phyloP scores from a whole-genome alignment of 495 filamentous ascomycete genomes.

The Staphylotrichum tortipilum region DNA sequence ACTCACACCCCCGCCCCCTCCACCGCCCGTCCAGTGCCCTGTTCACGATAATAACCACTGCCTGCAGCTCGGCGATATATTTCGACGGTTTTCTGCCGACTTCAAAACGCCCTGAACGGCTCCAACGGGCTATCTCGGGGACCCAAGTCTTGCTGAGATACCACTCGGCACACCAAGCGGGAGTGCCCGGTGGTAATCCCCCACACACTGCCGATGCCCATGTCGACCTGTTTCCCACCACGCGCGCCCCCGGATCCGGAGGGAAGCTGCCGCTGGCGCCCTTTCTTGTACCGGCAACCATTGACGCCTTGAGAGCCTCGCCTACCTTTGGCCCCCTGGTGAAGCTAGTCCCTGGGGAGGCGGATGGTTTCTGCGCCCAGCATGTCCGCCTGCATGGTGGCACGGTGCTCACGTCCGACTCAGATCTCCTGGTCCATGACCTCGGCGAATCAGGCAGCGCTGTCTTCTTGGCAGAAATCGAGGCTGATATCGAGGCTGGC shows the following conservation, averaged over 20 bases:
- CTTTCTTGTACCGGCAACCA: constrained; percentile 60
- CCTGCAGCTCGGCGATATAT: constrained; percentile 50
- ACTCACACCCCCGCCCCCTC: too few relatives aligned
- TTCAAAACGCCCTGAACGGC: constrained; percentile 22
- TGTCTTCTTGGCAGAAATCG: constrained; percentile 48
- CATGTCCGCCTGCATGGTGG: constrained; percentile 43
- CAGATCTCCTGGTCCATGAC: constrained; percentile 64
- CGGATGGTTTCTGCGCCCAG: constrained; percentile 58
- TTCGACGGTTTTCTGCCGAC: constrained; percentile 69
- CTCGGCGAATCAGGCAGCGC: constrained; percentile 50
- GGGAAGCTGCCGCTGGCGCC: constrained; percentile 44
- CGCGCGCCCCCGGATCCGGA: constrained; percentile 6
- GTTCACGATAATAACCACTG: too few relatives aligned
- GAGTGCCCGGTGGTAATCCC: constrained; percentile 9
- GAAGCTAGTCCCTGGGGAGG: constrained; percentile 58
- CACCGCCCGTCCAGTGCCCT: too few relatives aligned
- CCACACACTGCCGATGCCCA: background rate
- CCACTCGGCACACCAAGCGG: constrained; percentile 8
- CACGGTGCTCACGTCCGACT: constrained; percentile 58
- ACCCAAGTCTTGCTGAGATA: constrained; percentile 19
- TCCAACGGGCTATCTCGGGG: constrained; percentile 22
- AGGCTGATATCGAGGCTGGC: constrained; percentile 6
- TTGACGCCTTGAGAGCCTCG: constrained; percentile 47
- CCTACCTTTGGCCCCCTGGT: constrained; percentile 41
- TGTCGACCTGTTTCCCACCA: constrained; percentile 14